Evolutionary conservation across 768 basidiomycete species (phyloP).

Genomic region (Lactarius deliciosus): DNA sequence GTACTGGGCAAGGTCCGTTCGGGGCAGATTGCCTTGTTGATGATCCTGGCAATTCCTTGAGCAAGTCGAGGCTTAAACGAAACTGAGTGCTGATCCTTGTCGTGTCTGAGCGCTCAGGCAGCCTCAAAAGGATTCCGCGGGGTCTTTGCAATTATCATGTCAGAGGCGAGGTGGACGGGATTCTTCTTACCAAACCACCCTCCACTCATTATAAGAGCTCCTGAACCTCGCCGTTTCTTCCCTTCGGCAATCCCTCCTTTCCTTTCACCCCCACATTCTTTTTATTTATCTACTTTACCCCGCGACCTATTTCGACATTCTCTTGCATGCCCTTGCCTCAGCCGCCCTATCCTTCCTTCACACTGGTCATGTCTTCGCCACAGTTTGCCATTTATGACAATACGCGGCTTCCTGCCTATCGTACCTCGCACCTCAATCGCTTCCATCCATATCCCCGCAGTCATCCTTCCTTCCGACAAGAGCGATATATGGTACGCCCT

Average conservation of each 20-base stretch:
- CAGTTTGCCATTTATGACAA: constrained; percentile 12
- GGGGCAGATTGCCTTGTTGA: constrained; percentile 9
- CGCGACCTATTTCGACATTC: background rate
- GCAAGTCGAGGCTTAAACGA: constrained; percentile 10
- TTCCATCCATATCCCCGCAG: constrained; percentile 24
- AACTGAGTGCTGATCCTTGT: constrained; percentile 20
- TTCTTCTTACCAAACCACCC: constrained; percentile 12
- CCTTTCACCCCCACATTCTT: constrained; percentile 12
- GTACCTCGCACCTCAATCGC: constrained; percentile 19
- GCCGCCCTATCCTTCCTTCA: constrained; percentile 23
- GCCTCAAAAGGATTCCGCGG: constrained; percentile 21
- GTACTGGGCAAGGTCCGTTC: constrained; percentile 8
- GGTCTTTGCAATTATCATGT: constrained; percentile 21
- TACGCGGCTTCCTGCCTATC: constrained; percentile 18
- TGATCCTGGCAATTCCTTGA: constrained; percentile 7
- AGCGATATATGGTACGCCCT: constrained; percentile 16
- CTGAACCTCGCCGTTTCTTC: background rate
- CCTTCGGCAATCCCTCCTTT: constrained; percentile 4
- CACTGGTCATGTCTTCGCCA: constrained; percentile 20
- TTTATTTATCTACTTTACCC: constrained; percentile 10
- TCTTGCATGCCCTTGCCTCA: constrained; percentile 16
- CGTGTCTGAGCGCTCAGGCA: constrained; percentile 17
- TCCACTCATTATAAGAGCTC: constrained; percentile 11
- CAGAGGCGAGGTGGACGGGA: constrained; percentile 23
- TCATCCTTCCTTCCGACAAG: constrained; percentile 4